A percentile compares a stretch with the other conserved stretches of the same genome.
Evolutionary conservation across 345 rosid genomes (phyloP).

Genomic region (Psidium guajava): DNA sequence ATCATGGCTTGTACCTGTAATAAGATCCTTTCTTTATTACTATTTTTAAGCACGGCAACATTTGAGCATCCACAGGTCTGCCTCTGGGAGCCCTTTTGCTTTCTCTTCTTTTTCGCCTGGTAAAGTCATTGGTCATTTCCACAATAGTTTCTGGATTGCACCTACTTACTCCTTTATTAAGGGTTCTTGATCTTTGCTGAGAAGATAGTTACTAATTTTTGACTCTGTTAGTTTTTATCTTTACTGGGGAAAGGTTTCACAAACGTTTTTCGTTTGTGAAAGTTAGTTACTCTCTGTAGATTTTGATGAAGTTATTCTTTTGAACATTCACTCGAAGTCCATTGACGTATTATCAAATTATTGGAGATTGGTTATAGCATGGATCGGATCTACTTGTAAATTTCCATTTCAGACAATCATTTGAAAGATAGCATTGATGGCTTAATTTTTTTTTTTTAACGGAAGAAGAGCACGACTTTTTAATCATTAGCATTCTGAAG

Average conservation of each 20-base stretch:
- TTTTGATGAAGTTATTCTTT: not conserved
- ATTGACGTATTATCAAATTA: not conserved
- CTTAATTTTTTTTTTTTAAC: not conserved
- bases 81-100: not conserved
- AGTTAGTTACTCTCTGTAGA: not conserved
- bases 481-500: not conserved
- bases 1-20: not conserved
- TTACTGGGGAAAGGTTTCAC: too few species aligned
- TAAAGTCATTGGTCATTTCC: not conserved
- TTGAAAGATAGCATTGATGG: not conserved
- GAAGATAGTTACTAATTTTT: not conserved
- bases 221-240: not conserved
- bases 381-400: not conserved
- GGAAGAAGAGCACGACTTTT: not conserved
- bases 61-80: not conserved
- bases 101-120: not conserved
- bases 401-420: not conserved
- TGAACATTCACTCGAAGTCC: not conserved
- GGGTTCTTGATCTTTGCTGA: not conserved
- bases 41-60: not conserved
- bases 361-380: not conserved
- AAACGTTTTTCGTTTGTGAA: too few species aligned
- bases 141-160: not conserved
- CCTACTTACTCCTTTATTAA: not conserved
- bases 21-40: not conserved